phyloP scores from a whole-genome alignment of 2,329 filamentous ascomycete genomes.

The Teratosphaeria gauchensis region DNA sequence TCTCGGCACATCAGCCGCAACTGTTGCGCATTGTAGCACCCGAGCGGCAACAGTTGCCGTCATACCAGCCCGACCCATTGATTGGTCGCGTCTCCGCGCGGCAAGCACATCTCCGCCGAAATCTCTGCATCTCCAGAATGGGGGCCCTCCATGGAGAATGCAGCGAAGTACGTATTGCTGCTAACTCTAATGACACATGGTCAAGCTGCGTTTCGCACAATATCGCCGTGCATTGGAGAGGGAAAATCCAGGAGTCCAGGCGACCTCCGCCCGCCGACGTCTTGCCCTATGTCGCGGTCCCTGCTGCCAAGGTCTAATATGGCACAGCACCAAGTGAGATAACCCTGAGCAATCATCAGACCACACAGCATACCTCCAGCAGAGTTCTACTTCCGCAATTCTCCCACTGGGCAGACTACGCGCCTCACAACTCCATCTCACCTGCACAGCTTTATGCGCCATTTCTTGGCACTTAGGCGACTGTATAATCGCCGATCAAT shows the following conservation, averaged over 20 bases:
- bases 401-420: not conserved
- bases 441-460: not conserved
- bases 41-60: not conserved
- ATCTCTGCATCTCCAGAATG: not conserved
- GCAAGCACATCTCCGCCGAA: not conserved
- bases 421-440: not conserved
- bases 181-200: not conserved
- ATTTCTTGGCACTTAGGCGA: not conserved
- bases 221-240: not conserved
- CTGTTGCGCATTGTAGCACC: not conserved
- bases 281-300: not conserved
- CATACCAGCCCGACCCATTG: not conserved
- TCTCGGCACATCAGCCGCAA: not conserved
- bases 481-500: not conserved
- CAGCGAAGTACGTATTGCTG: not conserved
- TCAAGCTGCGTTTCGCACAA: not conserved
- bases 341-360: not conserved
- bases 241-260: not conserved
- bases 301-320: not conserved
- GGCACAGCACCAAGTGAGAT: not conserved
- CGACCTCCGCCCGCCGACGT: not conserved
- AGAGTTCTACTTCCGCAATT: not conserved
- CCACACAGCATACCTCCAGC: not conserved
- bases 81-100: not conserved
- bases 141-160: not conserved